Conservation (phyloP, 2,329 filamentous ascomycete genomes). For the Alternaria gansuensis region DNA sequence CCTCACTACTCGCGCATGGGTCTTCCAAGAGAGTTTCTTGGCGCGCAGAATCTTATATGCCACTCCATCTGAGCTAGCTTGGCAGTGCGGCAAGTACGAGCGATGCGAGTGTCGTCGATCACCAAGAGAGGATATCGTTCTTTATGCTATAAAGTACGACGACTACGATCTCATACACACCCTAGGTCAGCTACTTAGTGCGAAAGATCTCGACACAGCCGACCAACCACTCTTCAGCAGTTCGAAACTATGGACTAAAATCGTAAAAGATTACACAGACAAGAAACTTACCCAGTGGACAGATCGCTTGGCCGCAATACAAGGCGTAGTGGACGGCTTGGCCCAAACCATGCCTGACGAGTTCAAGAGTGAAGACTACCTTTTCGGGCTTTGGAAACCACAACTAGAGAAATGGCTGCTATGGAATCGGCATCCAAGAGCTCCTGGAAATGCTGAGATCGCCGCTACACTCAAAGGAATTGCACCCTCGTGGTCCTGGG, state of each 20-base stretch:
- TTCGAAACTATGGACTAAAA: not conserved
- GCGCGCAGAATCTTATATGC: constrained; percentile 11
- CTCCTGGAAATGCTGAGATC: not conserved
- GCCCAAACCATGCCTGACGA: not conserved
- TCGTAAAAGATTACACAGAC: not conserved
- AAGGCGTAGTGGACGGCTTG: constrained; percentile 2
- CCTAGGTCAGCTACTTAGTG: not conserved
- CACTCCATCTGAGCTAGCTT: constrained; percentile 10
- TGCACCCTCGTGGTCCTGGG: constrained; percentile 8
- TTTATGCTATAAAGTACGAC: not conserved
- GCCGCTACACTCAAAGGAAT: not conserved
- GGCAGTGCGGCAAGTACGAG: constrained; percentile 1
- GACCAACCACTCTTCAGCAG: not conserved
- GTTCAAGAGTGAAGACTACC: not conserved
- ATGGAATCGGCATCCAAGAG: not conserved
- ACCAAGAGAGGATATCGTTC: not conserved
- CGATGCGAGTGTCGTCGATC: not conserved
- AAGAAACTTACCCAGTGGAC: constrained; percentile 1
- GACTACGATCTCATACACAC: not conserved
- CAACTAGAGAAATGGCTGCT: not conserved
- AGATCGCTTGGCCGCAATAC: constrained; percentile 11
- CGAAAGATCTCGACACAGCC: not conserved
- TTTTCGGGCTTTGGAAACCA: not conserved
- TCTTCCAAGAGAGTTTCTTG: constrained; percentile 2
- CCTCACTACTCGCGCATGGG: constrained; percentile 8